Conservation (phyloP, 73 alveolate genomes). For the Stentor roeselii region DNA sequence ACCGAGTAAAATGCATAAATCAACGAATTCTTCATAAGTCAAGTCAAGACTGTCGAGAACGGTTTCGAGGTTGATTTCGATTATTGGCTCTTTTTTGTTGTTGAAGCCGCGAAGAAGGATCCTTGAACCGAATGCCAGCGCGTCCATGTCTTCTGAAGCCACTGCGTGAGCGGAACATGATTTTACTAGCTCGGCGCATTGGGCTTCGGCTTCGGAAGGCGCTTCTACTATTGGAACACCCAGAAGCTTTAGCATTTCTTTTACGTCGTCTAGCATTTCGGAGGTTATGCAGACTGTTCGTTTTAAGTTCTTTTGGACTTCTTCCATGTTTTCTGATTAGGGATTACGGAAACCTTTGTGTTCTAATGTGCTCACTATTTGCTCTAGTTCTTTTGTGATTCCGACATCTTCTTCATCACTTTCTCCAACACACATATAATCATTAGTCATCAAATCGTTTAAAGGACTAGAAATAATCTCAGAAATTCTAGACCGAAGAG, state of each 20-base stretch:
- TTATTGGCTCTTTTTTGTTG: constrained; percentile 78
- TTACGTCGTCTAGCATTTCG: constrained; percentile 90
- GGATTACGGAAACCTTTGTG: background rate
- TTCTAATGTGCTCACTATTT: background rate
- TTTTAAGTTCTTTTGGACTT: constrained; percentile 66
- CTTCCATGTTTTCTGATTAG: constrained; percentile 69
- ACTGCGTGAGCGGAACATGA: constrained; percentile 79
- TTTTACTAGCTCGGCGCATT: constrained; percentile 84
- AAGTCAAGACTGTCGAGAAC: constrained; percentile 71
- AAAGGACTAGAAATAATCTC: background rate
- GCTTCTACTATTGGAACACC: constrained; percentile 92
- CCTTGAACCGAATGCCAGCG: constrained; percentile 81
- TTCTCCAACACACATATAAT: constrained; percentile 21
- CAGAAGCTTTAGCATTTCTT: constrained; percentile 65
- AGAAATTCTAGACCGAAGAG: background rate
- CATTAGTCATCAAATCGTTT: background rate
- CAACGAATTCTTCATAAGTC: constrained; percentile 83
- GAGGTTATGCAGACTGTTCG: constrained; percentile 69
- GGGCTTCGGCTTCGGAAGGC: constrained; percentile 95
- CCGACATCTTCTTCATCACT: constrained; percentile 31
- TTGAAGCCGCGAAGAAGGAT: constrained; percentile 76
- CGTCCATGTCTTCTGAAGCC: constrained; percentile 95
- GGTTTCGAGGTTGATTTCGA: constrained; percentile 65
- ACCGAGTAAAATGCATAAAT: constrained; percentile 88
- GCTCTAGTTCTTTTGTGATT: background rate